These are phyloP conservation scores for Corchorus capsularis DNA, from an alignment of 345 rosid species.

Conservation along the genomic window DNA sequence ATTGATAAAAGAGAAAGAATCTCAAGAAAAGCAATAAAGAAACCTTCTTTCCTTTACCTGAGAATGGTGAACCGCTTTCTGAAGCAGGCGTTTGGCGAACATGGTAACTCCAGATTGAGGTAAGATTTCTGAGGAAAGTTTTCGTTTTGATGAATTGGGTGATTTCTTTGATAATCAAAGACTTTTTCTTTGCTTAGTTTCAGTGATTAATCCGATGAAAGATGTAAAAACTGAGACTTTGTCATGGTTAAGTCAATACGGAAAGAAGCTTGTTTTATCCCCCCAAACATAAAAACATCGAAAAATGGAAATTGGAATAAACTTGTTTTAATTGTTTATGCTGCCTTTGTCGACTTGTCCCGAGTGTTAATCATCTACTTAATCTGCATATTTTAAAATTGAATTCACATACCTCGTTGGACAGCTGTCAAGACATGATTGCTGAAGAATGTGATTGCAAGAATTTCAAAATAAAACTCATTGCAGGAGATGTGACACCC, in stretches of 20 bases:
- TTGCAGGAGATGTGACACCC: neutral
- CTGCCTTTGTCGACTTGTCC: neutral
- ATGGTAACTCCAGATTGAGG: slow-evolving; percentile 25
- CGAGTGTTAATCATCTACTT: neutral
- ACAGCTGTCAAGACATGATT: slow-evolving; percentile 7
- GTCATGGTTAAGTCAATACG: slow-evolving; percentile 17
- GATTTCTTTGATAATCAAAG: neutral
- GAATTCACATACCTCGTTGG: neutral
- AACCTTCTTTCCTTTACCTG: slow-evolving; percentile 30
- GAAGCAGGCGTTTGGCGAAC: slow-evolving; percentile 46
- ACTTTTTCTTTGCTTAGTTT: slow-evolving; percentile 7
- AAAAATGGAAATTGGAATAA: neutral
- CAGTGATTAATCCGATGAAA: slow-evolving; percentile 28
- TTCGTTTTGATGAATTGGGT: neutral
- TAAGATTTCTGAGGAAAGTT: neutral
- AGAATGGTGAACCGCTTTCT: slow-evolving; percentile 37
- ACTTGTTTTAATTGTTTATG: neutral
- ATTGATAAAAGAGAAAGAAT: neutral
- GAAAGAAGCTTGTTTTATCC: slow-evolving; percentile 17
- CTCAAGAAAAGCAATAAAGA: neutral
- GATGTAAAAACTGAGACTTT: neutral
- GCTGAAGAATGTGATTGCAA: neutral
- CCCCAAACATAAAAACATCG: neutral
- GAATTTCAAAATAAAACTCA: neutral
- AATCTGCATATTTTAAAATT: neutral